phyloP scores from a whole-genome alignment of 768 basidiomycete genomes.

The Tricholoma matsutake region DNA sequence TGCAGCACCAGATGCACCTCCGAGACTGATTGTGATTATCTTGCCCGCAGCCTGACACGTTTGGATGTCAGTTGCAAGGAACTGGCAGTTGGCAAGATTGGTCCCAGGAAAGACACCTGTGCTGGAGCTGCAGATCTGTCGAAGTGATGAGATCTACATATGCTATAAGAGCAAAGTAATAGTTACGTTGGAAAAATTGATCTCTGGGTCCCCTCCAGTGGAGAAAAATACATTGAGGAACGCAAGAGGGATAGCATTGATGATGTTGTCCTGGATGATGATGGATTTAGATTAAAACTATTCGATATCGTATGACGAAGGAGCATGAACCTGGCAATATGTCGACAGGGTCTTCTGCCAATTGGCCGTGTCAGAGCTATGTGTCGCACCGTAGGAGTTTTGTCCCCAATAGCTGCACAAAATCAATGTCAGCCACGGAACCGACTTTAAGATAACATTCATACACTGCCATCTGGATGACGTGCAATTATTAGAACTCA shows the following conservation, averaged over 20 bases:
- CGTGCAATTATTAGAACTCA: background rate
- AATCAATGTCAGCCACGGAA: background rate
- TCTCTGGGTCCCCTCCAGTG: slow-evolving; percentile 51
- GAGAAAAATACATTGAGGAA: slow-evolving; percentile 62
- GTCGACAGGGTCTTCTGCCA: slow-evolving; percentile 49
- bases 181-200: slow-evolving; percentile 58
- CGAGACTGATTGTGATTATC: slow-evolving; percentile 45
- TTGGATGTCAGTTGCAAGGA: slow-evolving; percentile 53
- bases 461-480: slow-evolving; percentile 27
- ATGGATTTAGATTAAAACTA: background rate
- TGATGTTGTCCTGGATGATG: slow-evolving; percentile 45
- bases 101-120: slow-evolving; percentile 51
- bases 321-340: slow-evolving; percentile 47
- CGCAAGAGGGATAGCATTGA: slow-evolving; percentile 59
- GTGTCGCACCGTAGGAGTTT: slow-evolving; percentile 55
- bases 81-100: slow-evolving; percentile 54
- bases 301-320: background rate
- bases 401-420: slow-evolving; percentile 49
- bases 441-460: background rate
- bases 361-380: slow-evolving; percentile 34
- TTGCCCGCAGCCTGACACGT: slow-evolving; percentile 58
- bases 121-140: slow-evolving; percentile 49
- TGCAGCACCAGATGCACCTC: slow-evolving; percentile 52
- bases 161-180: background rate
- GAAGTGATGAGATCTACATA: background rate